Percentiles rank a stretch among this genome's conserved stretches.
Evolutionary conservation across 129 eudicot genomes (phyloP).

Genomic region (Pulicaria dysenterica): DNA sequence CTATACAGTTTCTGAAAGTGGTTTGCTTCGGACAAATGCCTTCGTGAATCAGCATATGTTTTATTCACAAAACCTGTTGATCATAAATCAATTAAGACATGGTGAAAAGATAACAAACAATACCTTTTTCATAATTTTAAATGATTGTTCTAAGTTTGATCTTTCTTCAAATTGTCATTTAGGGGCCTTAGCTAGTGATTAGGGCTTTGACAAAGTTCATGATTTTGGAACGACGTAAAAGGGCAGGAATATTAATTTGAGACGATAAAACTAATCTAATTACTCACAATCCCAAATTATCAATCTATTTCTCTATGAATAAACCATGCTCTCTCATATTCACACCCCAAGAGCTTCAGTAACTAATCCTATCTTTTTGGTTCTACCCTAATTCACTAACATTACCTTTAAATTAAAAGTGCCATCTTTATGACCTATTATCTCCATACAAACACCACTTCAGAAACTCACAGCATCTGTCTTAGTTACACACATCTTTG

Average conservation of each 20-base stretch:
- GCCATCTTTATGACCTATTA: background rate
- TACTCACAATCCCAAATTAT: background rate
- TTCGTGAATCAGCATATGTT: conserved; percentile 40
- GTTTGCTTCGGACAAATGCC: conserved; percentile 61
- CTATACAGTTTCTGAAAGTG: conserved; percentile 59
- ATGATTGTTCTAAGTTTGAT: background rate
- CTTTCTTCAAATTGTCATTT: background rate
- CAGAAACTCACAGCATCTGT: too few relatives aligned
- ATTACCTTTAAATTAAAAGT: background rate
- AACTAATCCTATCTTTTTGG: background rate
- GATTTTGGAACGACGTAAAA: too few relatives aligned
- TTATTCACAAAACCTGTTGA: conserved; percentile 47
- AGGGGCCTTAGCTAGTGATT: too few relatives aligned
- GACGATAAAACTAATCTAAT: background rate
- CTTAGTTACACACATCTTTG: too few relatives aligned
- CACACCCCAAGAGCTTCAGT: background rate
- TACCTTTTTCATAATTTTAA: background rate
- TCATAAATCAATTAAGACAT: conserved; percentile 26
- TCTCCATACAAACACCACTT: background rate
- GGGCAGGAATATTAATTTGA: too few relatives aligned
- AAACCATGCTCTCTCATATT: background rate
- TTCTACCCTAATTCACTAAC: background rate
- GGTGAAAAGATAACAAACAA: conserved; percentile 7
- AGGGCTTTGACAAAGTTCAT: too few relatives aligned
- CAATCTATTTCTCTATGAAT: conserved; percentile 6